Percentiles rank a stretch among this genome's conserved stretches.
Evolutionary conservation across 2,329 filamentous ascomycete species (phyloP).

Genomic region (Diaporthe ilicicola): DNA sequence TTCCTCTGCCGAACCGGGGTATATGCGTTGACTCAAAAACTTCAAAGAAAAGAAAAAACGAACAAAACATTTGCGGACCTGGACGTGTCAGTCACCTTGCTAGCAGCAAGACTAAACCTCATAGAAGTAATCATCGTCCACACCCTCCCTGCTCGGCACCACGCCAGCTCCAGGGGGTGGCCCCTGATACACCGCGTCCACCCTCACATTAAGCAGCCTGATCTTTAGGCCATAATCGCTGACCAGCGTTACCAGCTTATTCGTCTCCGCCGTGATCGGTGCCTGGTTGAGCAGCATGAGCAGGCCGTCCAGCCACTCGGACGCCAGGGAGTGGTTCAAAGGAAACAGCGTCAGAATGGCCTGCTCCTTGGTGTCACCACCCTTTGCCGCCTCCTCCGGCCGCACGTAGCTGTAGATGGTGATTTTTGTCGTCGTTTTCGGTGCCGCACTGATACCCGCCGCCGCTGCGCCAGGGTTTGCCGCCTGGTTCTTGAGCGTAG

Average conservation of each 20-base stretch:
- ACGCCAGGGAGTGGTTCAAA: conserved; percentile 81
- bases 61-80: not conserved
- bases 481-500: conserved; percentile 49
- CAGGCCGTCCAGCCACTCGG: conserved; percentile 95
- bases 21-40: conserved; percentile 35
- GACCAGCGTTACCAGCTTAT: conserved; percentile 85
- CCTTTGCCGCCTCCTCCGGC: conserved; percentile 47
- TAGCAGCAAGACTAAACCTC: conserved; percentile 63
- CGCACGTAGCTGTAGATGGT: conserved; percentile 81
- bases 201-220: conserved; percentile 86
- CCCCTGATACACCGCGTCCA: conserved; percentile 78
- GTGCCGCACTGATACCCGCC: conserved; percentile 26
- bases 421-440: conserved; percentile 79
- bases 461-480: conserved; percentile 13
- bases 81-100: not conserved
- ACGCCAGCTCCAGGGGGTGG: conserved; percentile 74
- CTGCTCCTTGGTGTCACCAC: conserved; percentile 66
- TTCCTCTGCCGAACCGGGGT: conserved; percentile 24
- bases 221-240: conserved; percentile 94
- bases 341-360: conserved; percentile 86
- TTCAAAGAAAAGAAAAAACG: conserved; percentile 14
- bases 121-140: conserved; percentile 95
- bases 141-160: conserved; percentile 82
- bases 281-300: conserved; percentile 95
- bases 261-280: conserved; percentile 96